Evolutionary conservation across 768 basidiomycete genomes (phyloP), one percentile per base, ranked within the genome.

Genomic region (Collybia nuda): DNA sequence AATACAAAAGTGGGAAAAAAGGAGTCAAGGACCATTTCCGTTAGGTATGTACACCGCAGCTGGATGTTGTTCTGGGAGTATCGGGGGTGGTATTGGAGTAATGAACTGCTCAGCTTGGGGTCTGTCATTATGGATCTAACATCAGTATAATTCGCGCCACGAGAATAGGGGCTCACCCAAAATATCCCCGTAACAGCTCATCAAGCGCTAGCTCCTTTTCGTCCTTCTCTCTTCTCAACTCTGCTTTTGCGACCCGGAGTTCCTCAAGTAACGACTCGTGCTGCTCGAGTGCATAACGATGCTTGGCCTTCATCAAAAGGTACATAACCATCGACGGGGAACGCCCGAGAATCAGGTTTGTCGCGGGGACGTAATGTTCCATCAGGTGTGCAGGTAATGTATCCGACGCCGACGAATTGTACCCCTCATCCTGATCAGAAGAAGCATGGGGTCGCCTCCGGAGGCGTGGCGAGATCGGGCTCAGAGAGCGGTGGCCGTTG

Each of bases 271-370:
- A 70, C 26, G 72, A 70, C 26, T 81, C 82, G 53, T 90, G 84
- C 59, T 89, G 83, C 50, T 86, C 78, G 24, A 85, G 54, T 12
- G 81, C 84, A 61, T 85, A 88, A 44, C 72, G 73, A 63, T 86
- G 78, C 61, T 92, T 93, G 5, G 93, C 92, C 61, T 94, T 90
- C 75, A 80, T 77, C 53, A 70, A 76, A 55, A 70, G 73, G 64
- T 94, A 95, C 74, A 82, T 84, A 29, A 84, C 81, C 72, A 86
- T 82, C 24, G 75, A 69, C 0, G 81, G 85, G n/a, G 83, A 69
- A n/a, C 86, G 79, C 1, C 88, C 89, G 58, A 81, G 64, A 3
- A 90, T 79, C n/a, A 81, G 67, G 1, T 84, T 82, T 0, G 85
- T 88, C 14, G 68, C 65, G 0, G 82, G 78, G 58, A 84, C 79